Base-by-base conservation (phyloP, 176 grass and related monocot species). In the Microstegium vimineum region DNA sequence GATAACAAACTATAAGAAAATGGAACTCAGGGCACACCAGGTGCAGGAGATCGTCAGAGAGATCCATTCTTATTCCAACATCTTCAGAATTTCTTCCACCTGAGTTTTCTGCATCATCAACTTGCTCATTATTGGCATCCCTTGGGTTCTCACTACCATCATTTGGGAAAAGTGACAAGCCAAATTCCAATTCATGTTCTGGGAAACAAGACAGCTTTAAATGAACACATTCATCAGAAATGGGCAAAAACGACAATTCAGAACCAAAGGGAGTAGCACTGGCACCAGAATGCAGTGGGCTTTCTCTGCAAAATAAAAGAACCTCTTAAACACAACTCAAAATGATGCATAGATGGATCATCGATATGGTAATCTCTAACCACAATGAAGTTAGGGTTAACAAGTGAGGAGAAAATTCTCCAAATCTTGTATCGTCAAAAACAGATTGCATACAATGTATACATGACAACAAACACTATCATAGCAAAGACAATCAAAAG, bases 31-130 rank as follows among this genome's bases (percentile, higher is more conserved):
- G 8, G 62, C 87, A 74, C 79, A 99, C 96, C 89, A 93, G 82
- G 69, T 99, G 92, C 76, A 99, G 77, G 34, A 99, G 87, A 91
- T 99, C 96, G 71, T 99, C 96, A 56, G 92, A 93, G 34, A 99
- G 85, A 85, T 99, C 96, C 96, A 99, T 99, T 73, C 89, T 91
- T 77, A 91, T 75, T 73, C 94, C 92, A 73, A 69, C 34, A 42
- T 90, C 88, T 62, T 94, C 95, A 69, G 77, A 69, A 78, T 85
- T 89, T 81, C 61, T 77, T 82, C 28, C 31, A 66, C 56, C 76
- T 82, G 65, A 86, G 35, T 75, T 92, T 43, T 90, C 82, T 28
- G 38, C 66, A 81, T n/a, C n/a, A n/a, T 28, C 57, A 78, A 69
- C 35, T 54, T 54, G 62, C 8, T 79, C 81, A 72, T 51, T 62